These are phyloP conservation scores for Tuber melanosporum DNA, from an alignment of 495 filamentous ascomycete genomes.

Conservation along the genomic window DNA sequence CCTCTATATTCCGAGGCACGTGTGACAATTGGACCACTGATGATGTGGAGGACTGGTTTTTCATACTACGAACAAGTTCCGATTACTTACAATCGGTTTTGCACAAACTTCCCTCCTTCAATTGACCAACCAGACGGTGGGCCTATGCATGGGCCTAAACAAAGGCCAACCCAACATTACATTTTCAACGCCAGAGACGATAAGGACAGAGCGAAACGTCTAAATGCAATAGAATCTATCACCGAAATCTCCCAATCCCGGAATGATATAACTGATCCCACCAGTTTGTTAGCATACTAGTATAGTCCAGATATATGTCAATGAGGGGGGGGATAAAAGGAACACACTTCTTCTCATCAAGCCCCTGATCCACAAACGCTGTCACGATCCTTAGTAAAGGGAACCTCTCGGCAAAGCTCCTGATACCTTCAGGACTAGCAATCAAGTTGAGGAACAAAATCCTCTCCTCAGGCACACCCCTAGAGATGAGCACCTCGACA, in stretches of 20 bases:
- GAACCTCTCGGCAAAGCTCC: slow-evolving; percentile 81
- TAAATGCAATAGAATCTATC: slow-evolving; percentile 94
- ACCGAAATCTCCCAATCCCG: slow-evolving; percentile 92
- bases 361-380: slow-evolving; percentile 90
- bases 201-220: slow-evolving; percentile 1
- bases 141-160: neutral
- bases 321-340: slow-evolving; percentile 4
- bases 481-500: slow-evolving; percentile 78
- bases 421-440: slow-evolving; percentile 85
- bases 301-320: slow-evolving; percentile 16
- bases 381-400: slow-evolving; percentile 91
- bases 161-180: neutral
- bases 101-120: neutral
- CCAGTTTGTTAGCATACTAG: slow-evolving; percentile 15
- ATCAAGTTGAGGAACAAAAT: slow-evolving; percentile 96
- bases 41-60: neutral
- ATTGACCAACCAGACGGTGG: neutral
- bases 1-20: neutral
- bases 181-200: neutral
- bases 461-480: slow-evolving; percentile 86
- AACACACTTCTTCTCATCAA: slow-evolving; percentile 92
- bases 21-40: neutral
- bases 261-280: slow-evolving; percentile 76
- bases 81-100: neutral
- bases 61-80: neutral